These are phyloP conservation scores for Kondoa subrosea DNA, from an alignment of 768 basidiomycete species.

Conservation along the genomic window DNA sequence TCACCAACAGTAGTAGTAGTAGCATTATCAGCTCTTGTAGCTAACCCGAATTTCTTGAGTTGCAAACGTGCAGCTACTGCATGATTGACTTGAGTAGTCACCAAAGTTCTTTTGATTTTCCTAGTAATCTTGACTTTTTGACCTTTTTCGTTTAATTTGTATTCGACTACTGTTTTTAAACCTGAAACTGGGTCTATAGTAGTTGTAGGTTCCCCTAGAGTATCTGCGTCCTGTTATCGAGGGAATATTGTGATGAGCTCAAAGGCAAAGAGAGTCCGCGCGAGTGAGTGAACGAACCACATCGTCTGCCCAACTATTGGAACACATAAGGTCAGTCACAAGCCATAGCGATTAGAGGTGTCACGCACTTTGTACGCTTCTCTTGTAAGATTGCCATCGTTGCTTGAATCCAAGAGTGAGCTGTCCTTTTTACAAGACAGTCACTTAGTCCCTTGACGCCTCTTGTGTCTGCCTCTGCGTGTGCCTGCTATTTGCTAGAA, in stretches of 20 bases:
- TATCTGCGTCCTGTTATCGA: background rate
- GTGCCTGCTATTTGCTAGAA: too few relatives aligned
- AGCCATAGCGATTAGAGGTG: background rate
- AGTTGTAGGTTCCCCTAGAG: background rate
- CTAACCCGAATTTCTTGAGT: constrained; percentile 57
- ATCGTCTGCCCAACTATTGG: constrained; percentile 8
- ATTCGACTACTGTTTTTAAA: constrained; percentile 66
- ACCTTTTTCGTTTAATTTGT: constrained; percentile 71
- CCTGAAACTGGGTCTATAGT: constrained; percentile 52
- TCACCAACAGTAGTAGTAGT: constrained; percentile 78
- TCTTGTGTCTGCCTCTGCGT: background rate
- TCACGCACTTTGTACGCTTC: background rate
- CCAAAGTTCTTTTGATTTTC: constrained; percentile 64
- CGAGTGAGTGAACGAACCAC: background rate
- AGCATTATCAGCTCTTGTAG: constrained; percentile 74
- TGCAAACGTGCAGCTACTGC: constrained; percentile 60
- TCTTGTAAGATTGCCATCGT: background rate
- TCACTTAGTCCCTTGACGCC: background rate
- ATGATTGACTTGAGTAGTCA: constrained; percentile 85
- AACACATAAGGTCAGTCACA: background rate
- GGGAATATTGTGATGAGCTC: background rate
- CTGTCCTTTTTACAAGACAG: background rate
- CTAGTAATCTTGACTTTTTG: constrained; percentile 81
- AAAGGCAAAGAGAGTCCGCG: background rate
- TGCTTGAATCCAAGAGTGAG: background rate